Evolutionary conservation across 2,329 filamentous ascomycete genomes (phyloP).

Genomic region (Ophidiomyces ophidiicola): DNA sequence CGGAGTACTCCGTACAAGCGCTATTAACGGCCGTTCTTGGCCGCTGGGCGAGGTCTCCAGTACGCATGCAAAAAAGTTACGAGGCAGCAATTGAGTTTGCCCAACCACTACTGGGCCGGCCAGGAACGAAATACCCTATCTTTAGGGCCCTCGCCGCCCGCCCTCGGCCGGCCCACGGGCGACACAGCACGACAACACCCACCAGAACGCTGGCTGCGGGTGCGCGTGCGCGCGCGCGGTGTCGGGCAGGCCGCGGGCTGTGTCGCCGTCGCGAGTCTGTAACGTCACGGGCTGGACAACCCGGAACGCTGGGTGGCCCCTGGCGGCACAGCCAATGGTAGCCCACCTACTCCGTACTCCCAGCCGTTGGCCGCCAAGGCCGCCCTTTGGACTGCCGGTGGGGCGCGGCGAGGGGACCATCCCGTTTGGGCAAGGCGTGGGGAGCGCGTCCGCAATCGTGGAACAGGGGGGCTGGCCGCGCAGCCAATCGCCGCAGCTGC

Average conservation of each 20-base stretch:
- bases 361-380: neutral
- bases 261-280: too few relatives aligned
- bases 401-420: neutral
- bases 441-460: neutral
- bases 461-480: conserved; percentile 12
- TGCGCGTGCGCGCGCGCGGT: too few relatives aligned
- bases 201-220: too few relatives aligned
- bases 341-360: too few relatives aligned
- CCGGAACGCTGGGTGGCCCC: conserved; percentile 10
- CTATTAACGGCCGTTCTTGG: conserved; percentile 8
- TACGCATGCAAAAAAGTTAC: too few relatives aligned
- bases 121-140: conserved; percentile 2
- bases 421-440: conserved; percentile 1
- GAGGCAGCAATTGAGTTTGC: conserved; percentile 7
- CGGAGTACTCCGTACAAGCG: conserved; percentile 3
- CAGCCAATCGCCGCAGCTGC: too few relatives aligned
- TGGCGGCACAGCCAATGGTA: conserved; percentile 3
- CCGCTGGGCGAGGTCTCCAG: too few relatives aligned
- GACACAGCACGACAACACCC: too few relatives aligned
- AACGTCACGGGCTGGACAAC: conserved; percentile 1
- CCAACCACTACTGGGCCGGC: neutral
- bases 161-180: too few relatives aligned
- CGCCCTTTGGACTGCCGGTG: neutral
- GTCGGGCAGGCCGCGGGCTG: too few relatives aligned
- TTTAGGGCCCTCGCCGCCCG: too few relatives aligned